phyloP scores from a whole-genome alignment of 139 green algal species.

The Chara braunii region DNA sequence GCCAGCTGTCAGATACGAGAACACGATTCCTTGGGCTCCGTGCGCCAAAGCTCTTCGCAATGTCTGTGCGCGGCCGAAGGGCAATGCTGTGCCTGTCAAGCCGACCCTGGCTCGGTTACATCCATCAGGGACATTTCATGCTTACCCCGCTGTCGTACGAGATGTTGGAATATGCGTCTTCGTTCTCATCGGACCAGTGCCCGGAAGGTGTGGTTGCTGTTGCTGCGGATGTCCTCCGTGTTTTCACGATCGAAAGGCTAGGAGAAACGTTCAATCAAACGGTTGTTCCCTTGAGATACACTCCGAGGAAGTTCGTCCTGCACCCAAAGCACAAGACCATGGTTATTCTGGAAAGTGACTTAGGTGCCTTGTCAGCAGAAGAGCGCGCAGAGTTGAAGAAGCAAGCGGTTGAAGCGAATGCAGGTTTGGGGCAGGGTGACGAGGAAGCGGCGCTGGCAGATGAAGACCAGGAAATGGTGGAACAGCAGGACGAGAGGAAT shows the following conservation, averaged over 20 bases:
- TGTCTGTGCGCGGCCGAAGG: slow-evolving; percentile 45
- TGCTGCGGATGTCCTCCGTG: slow-evolving; percentile 67
- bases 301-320: slow-evolving; percentile 76
- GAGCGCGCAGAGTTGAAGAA: slow-evolving; percentile 10
- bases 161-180: slow-evolving; percentile 41
- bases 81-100: slow-evolving; percentile 86
- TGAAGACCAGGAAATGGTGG: too few species aligned
- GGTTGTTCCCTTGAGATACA: slow-evolving; percentile 78
- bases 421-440: too few species aligned
- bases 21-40: slow-evolving; percentile 84
- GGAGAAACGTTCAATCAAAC: slow-evolving; percentile 87
- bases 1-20: slow-evolving; percentile 74
- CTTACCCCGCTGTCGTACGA: slow-evolving; percentile 87
- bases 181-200: slow-evolving; percentile 82
- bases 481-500: not conserved
- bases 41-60: slow-evolving; percentile 65
- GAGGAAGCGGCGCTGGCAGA: slow-evolving; percentile 5
- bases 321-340: slow-evolving; percentile 64
- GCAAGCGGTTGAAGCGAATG: slow-evolving; percentile 24
- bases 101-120: slow-evolving; percentile 90
- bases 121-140: slow-evolving; percentile 74
- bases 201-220: slow-evolving; percentile 95
- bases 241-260: slow-evolving; percentile 82
- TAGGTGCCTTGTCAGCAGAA: slow-evolving; percentile 51
- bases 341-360: slow-evolving; percentile 67